Evolutionary conservation across 140 eudicot genomes (phyloP), one percentile per base, ranked within the genome.

Genomic region (Flaveria floridana): DNA sequence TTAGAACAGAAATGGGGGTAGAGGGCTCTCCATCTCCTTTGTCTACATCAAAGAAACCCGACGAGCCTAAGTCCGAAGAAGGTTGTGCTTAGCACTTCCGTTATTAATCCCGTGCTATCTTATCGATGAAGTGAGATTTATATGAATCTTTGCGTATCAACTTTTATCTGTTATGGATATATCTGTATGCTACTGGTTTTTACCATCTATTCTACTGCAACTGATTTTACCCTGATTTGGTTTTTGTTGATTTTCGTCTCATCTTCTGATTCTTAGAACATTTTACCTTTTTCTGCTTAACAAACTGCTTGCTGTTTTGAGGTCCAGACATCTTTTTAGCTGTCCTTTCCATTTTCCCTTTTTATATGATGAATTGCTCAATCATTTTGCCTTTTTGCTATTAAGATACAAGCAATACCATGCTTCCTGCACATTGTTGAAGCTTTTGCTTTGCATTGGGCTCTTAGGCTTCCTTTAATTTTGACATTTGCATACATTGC

Each of bases 1-100:
- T 94, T 25, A 85, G 92, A 80, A 74, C 90, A 13, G 99, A 94
- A 67, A 91, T 94, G 97, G 99, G 97, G 25, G 87, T 87, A 11
- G 97, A 95, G 19, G 97, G 91, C 14, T 80, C 97, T 59, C 89
- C 99, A 2, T 90, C 96, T 8, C 96, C 98, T 73, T 78, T 84
- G 75, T 78, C 90, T 39, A 51, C 88, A n/a, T 68, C 82, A 44
- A 84, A 85, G 76, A 85, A 82, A 71, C 72, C 78, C 34, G 87
- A 67, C 25, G 89, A 84, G 15, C 58, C 66, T 0, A 82, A 79
- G 72, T 48, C 87, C 0, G 86, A 74, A 10, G 87, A 83, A 44
- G 80, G 80, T 62, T 71, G 82, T 4, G 75, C 81, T 1, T 79
- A 71, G 72, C 13, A 23, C 71, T 68, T 78, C 8, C 2, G 7